Evolutionary conservation across 139 green algal species (phyloP), one percentile per base, ranked within the genome.

Genomic region (Monoraphidium neglectum): DNA sequence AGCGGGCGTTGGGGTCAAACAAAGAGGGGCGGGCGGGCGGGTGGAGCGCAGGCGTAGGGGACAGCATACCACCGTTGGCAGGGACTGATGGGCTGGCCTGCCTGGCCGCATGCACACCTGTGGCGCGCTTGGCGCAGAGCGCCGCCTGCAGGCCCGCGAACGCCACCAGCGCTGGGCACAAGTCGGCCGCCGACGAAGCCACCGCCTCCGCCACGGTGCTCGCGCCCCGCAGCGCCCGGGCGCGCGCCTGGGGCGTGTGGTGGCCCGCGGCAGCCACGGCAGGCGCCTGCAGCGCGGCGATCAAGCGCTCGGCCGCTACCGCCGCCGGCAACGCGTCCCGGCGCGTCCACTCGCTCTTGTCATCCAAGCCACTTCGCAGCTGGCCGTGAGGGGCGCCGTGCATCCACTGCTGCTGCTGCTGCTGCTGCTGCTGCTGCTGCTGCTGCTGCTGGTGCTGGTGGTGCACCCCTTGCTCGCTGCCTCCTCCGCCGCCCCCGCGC

Each of bases 91-190:
- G 5, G 61, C 24, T 46, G 40, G 28, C 8, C 53, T 43, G 4
- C 23, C 28, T 40, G 63, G 46, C 61, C 72, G 72, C 10, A 47
- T 35, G 32, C 71, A 33, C 59, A 65, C 61, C 61, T 72, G 73
- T 64, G 54, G 49, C 1, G n/a, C 24, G 0, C 53, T 23, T 32
- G 12, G n/a, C 2, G 73, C 73, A 49, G 72, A 30, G 43, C 4
- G 49, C 28, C 26, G 36, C 23, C 70, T 54, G n/a, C 67, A 38
- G 65, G 30, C 40, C 40, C 21, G 38, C 35, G 53, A 37, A 26
- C 21, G 57, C 63, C 4, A 47, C 24, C 12, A 12, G n/a, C 57
- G 10, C 54, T 24, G 10, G 60, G 40, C 59, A 62, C 16, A 10
- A 47, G 43, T 4, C n/a, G 33, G 3, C 32, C 47, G 47, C 37